Base-by-base conservation (phyloP, 495 filamentous ascomycete species). In the Glutinoglossum americanum region DNA sequence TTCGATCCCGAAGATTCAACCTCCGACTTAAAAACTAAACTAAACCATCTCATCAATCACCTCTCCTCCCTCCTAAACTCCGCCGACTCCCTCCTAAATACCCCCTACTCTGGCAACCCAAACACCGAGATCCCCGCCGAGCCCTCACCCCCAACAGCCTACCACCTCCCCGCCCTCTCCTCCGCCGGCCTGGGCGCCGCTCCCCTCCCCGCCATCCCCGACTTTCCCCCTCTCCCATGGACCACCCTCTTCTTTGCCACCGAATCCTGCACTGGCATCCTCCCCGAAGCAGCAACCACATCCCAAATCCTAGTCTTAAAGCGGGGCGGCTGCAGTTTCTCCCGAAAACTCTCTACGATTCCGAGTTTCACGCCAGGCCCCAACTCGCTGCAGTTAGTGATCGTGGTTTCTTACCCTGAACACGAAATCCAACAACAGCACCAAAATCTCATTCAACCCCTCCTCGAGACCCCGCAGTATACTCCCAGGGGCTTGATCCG, bases 261-360 rank as follows among this genome's bases (percentile, higher is more conserved):
- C 58, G 74, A 82, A 17, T 75, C 81, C 56, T 95, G 89, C 69
- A 63, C 77, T 44, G 68, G 71, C 17, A 75, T 73, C 19, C 73
- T 94, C 0, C 78, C 81, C 0, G 72, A 77, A 0, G 72, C 82
- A 2, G 74, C 78, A 0, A 78, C 77, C 15, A 72, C 70, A n/a
- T 75, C 93, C 67, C 80, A 94, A 60, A 73, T 96, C 17, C 77
- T 98, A 58, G 77, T 96, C 27, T 75, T 97, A 59, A 81, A 79
- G 33, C 83, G 92, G 23, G 92, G 92, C 21, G 81, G 79, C 2
- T 98, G 92, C 70, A 83, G 73, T 41, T 97, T 97, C 68, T 77
- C 76, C 7, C 72, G 84, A 33, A 98, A 98, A 64, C 71, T 97
- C 0, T 73, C 74, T 26, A 89, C 86, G 61, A 87, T 98, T 39